These are phyloP conservation scores for Trypanosoma cruzi DNA, from an alignment of 208 protist genomes.

Conservation along the genomic window DNA sequence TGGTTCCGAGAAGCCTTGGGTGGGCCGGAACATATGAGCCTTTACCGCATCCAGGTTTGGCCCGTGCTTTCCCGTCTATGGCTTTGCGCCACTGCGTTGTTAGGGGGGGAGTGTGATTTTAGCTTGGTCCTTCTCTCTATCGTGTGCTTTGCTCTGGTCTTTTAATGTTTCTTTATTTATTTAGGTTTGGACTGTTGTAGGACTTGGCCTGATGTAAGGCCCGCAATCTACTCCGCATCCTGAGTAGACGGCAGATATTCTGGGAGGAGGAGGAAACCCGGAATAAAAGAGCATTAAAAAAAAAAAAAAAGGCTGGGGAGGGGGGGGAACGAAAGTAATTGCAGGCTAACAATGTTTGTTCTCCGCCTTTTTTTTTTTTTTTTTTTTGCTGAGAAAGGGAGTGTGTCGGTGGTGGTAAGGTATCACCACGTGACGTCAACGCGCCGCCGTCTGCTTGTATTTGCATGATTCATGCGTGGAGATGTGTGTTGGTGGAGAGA, in stretches of 20 bases:
- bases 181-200: neutral
- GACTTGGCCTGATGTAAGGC: neutral
- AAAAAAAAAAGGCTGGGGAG: no score
- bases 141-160: neutral
- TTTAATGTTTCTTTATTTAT: neutral
- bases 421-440: no score
- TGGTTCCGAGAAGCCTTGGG: neutral
- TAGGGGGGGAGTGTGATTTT: neutral
- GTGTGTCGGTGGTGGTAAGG: no score
- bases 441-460: no score
- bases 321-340: no score
- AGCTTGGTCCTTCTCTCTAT: neutral
- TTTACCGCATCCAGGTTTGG: neutral
- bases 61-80: neutral
- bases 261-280: no score
- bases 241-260: neutral
- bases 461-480: no score
- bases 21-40: neutral
- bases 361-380: no score
- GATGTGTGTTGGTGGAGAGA: no score
- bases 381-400: no score
- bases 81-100: neutral
- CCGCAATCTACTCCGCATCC: neutral
- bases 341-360: no score
- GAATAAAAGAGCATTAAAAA: neutral